A percentile compares a stretch with the other conserved stretches of the same genome.
phyloP scores from a whole-genome alignment of 495 filamentous ascomycete genomes.

The Penicillium desertorum region DNA sequence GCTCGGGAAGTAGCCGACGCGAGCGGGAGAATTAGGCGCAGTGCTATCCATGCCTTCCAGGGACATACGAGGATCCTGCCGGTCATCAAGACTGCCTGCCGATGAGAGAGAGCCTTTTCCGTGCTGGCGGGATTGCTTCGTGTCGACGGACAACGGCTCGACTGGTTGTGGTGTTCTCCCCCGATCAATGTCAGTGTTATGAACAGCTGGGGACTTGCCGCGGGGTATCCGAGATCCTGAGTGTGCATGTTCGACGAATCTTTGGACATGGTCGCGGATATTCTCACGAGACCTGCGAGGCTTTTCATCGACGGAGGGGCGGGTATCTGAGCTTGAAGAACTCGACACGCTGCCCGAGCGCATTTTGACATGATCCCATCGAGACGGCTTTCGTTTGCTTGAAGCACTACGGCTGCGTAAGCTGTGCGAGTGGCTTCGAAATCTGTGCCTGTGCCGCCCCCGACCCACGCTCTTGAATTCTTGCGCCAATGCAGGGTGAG shows the following conservation, averaged over 20 bases:
- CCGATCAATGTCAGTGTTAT: constrained; percentile 3
- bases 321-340: constrained; percentile 27
- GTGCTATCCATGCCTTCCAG: constrained; percentile 50
- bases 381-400: constrained; percentile 22
- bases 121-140: constrained; percentile 12
- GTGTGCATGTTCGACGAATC: constrained; percentile 1
- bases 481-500: constrained; percentile 27
- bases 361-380: constrained; percentile 28
- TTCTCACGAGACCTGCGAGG: constrained; percentile 10
- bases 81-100: constrained; percentile 37
- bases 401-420: constrained; percentile 32
- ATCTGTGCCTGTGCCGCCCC: constrained; percentile 35
- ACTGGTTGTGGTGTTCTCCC: constrained; percentile 11
- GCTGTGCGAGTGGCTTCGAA: constrained; percentile 29
- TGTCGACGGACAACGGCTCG: constrained; percentile 12
- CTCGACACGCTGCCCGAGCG: constrained; percentile 37
- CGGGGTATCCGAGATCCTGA: constrained; percentile 13
- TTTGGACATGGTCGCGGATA: constrained; percentile 11
- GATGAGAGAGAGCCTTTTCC: constrained; percentile 39
- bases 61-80: constrained; percentile 41
- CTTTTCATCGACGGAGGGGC: constrained; percentile 19
- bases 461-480: constrained; percentile 36
- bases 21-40: constrained; percentile 48
- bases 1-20: constrained; percentile 51
- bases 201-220: constrained; percentile 15